These are phyloP conservation scores for Canariomyces notabilis DNA, from an alignment of 2,329 filamentous ascomycete species.

Conservation along the genomic window DNA sequence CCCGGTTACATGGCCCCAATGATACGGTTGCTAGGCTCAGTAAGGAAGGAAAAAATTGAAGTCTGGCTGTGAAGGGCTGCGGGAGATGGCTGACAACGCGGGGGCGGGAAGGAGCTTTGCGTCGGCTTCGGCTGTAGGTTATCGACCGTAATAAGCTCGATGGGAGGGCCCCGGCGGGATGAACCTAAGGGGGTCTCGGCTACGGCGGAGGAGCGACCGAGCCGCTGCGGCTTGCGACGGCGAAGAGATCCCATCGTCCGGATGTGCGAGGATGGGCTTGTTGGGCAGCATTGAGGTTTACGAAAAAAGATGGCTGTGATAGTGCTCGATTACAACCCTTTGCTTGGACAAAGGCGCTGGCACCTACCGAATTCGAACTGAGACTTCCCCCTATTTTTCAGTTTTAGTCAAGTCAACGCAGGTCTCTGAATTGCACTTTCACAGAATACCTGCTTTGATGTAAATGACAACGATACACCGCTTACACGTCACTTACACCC, in stretches of 20 bases:
- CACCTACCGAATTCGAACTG: slow-evolving; percentile 9
- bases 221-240: too few species aligned
- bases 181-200: too few species aligned
- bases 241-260: background rate
- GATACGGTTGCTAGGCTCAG: slow-evolving; percentile 19
- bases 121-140: slow-evolving; percentile 10
- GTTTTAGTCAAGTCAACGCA: too few species aligned
- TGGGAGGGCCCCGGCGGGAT: background rate
- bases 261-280: background rate
- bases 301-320: slow-evolving; percentile 4
- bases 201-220: too few species aligned
- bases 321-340: background rate
- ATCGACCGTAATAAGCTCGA: background rate
- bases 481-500: too few species aligned
- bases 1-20: slow-evolving; percentile 13
- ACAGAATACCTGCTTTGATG: too few species aligned
- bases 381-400: too few species aligned
- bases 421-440: too few species aligned
- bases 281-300: background rate
- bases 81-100: background rate
- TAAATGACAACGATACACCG: too few species aligned
- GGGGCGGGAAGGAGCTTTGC: slow-evolving; percentile 4
- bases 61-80: background rate
- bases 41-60: slow-evolving; percentile 21
- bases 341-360: background rate